Evolutionary conservation across 768 basidiomycete genomes (phyloP).

Genomic region (Tricholoma hemisulphureum): DNA sequence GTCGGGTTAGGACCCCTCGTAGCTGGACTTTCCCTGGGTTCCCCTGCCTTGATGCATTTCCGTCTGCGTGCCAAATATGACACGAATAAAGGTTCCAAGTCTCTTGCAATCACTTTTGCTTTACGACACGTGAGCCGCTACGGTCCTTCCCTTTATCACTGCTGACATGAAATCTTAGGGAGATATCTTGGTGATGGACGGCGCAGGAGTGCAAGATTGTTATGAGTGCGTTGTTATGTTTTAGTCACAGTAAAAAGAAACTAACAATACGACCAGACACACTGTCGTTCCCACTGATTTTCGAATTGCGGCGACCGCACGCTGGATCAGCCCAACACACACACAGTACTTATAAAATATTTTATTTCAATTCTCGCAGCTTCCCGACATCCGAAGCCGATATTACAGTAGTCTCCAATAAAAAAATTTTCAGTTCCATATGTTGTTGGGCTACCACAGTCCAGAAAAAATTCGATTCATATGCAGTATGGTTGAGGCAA

Average conservation of each 20-base stretch:
- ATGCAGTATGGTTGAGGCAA: conserved; percentile 23
- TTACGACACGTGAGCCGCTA: conserved; percentile 58
- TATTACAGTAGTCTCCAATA: neutral
- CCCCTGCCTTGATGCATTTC: conserved; percentile 80
- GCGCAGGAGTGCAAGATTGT: conserved; percentile 58
- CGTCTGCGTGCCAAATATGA: conserved; percentile 45
- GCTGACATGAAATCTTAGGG: conserved; percentile 46
- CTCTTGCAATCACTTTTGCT: conserved; percentile 50
- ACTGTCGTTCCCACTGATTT: conserved; percentile 74
- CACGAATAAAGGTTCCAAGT: conserved; percentile 28
- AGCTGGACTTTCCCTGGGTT: conserved; percentile 75
- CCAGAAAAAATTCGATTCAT: conserved; percentile 1
- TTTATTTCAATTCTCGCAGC: neutral
- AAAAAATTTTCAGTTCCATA: too few relatives aligned
- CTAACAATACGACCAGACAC: conserved; percentile 46
- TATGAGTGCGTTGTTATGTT: conserved; percentile 56
- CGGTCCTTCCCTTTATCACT: neutral
- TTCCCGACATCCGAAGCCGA: neutral
- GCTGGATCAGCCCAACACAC: conserved; percentile 48
- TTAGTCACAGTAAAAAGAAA: neutral
- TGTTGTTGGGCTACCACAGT: neutral
- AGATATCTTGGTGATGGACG: conserved; percentile 78
- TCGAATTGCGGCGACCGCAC: conserved; percentile 78
- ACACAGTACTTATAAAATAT: neutral
- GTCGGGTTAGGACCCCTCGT: conserved; percentile 68